These are phyloP conservation scores for Ilyonectria mors-panacis DNA, from an alignment of 2,329 filamentous ascomycete species.

Conservation along the genomic window DNA sequence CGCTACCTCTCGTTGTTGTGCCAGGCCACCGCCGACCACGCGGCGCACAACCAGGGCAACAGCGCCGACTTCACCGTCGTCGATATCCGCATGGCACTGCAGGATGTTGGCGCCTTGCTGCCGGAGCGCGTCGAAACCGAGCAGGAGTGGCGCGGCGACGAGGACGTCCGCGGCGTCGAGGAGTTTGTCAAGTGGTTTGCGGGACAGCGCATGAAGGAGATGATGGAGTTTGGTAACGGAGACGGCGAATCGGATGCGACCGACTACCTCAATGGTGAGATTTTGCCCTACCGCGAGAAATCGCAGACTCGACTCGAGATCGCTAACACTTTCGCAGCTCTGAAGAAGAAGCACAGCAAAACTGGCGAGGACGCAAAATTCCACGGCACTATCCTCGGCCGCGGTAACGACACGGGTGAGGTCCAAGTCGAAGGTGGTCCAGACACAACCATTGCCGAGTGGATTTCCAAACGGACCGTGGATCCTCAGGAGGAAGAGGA, in stretches of 20 bases:
- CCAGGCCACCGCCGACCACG: conserved; percentile 79
- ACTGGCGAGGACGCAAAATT: conserved; percentile 90
- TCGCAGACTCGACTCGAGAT: conserved; percentile 32
- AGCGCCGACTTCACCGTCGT: conserved; percentile 67
- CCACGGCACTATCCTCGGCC: conserved; percentile 86
- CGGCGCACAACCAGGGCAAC: conserved; percentile 76
- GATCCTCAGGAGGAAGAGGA: conserved; percentile 16
- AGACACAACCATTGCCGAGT: conserved; percentile 55
- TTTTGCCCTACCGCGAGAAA: background rate
- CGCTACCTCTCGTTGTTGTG: conserved; percentile 85
- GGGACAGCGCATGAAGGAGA: conserved; percentile 82
- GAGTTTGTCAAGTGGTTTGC: conserved; percentile 85
- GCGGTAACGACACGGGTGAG: conserved; percentile 77
- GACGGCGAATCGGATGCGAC: conserved; percentile 75
- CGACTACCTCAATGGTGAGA: conserved; percentile 78
- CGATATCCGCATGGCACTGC: conserved; percentile 88
- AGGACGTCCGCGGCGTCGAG: conserved; percentile 84
- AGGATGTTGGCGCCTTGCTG: conserved; percentile 82
- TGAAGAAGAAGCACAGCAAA: conserved; percentile 95
- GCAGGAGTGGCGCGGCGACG: conserved; percentile 78
- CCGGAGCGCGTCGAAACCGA: conserved; percentile 78
- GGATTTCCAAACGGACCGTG: conserved; percentile 52
- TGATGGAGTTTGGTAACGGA: conserved; percentile 84
- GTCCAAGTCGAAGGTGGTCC: conserved; percentile 84
- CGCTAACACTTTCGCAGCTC: conserved; percentile 65